Evolutionary conservation across 2,329 filamentous ascomycete species (phyloP), one percentile per base, ranked within the genome.

Genomic region (Pseudopyricularia javanii): DNA sequence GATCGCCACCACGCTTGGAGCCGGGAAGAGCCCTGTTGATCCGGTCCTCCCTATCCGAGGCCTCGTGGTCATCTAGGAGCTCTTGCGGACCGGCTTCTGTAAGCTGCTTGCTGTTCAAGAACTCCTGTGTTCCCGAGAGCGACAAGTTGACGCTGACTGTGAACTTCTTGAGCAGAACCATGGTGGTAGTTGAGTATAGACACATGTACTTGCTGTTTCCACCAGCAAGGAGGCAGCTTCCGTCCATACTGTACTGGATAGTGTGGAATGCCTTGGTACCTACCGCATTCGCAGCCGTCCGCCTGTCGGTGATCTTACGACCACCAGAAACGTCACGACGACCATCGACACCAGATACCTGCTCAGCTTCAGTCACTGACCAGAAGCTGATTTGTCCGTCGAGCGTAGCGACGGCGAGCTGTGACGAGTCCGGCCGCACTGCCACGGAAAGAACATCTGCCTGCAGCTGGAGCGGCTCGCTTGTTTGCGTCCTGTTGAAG

Each of bases 121-220:
- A 95, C 66, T 98, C 93, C 64, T 97, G 91, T 1, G 93, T 98
- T 48, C 93, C 93, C 20, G 95, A 91, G 3, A 98, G 74, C 2
- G 91, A 95, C n/a, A 96, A 74, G 67, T 98, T 98, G 62, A 95
- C 81, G 60, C 88, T 95, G 62, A 97, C 91, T 2, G 91, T 96
- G 64, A 86, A 98, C 65, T 96, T 96, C 67, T 94, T 95, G 53
- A 97, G 74, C 11, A 98, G 73, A 1, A 93, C 89, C 66, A 93
- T 90, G 1, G 91, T 95, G 54, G 83, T 83, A 32, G 95, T 88
- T n/a, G 94, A 91, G 70, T 98, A 98, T 54, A 98, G 69, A 65
- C 93, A 97, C 51, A 98, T 96, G 67, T 95, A 96, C 71, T 98
- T 98, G 82, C 90, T 96, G 74, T 93, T 95, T 32, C 93, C 93